phyloP scores from a whole-genome alignment of 2,329 filamentous ascomycete species.

The Fonsecaea erecta region DNA sequence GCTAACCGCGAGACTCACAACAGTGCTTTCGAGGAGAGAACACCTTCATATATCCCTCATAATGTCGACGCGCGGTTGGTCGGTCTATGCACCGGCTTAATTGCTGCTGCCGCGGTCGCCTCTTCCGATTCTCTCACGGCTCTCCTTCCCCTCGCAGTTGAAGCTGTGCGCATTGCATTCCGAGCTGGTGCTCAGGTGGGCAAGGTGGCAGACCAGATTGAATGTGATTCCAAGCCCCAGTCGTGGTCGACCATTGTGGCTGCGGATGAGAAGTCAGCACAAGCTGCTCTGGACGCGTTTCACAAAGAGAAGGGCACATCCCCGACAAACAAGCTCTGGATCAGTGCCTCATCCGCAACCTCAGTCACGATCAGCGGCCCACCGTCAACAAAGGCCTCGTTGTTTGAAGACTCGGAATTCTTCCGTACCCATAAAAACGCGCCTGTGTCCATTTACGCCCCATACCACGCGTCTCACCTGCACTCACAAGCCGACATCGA shows the following conservation, averaged over 20 bases:
- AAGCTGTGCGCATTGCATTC: conserved; percentile 51
- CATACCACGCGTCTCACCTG: conserved; percentile 64
- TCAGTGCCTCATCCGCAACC: conserved; percentile 64
- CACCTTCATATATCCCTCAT: conserved; percentile 46
- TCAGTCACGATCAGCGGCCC: conserved; percentile 65
- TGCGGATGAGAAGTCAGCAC: conserved; percentile 40
- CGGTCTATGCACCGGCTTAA: conserved; percentile 51
- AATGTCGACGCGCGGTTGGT: conserved; percentile 46
- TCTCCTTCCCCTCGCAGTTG: conserved; percentile 48
- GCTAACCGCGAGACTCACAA: conserved; percentile 31
- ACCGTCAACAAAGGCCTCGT: conserved; percentile 57
- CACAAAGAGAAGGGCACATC: conserved; percentile 51
- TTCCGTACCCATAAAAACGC: conserved; percentile 57
- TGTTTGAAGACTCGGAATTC: conserved; percentile 55
- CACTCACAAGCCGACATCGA: conserved; percentile 57
- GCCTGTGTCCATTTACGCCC: conserved; percentile 61
- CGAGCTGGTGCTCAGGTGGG: conserved; percentile 49
- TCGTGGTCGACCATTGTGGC: conserved; percentile 51
- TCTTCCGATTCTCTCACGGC: conserved; percentile 49
- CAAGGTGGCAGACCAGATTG: conserved; percentile 46
- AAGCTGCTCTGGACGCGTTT: conserved; percentile 39
- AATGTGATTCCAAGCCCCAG: conserved; percentile 39
- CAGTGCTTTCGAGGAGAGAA: conserved; percentile 50
- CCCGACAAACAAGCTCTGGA: conserved; percentile 58
- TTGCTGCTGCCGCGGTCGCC: conserved; percentile 49